A percentile compares a stretch with the other conserved stretches of the same genome.
These are phyloP conservation scores for Botrytis aclada DNA, from an alignment of 2,329 filamentous ascomycete species.

Conservation along the genomic window DNA sequence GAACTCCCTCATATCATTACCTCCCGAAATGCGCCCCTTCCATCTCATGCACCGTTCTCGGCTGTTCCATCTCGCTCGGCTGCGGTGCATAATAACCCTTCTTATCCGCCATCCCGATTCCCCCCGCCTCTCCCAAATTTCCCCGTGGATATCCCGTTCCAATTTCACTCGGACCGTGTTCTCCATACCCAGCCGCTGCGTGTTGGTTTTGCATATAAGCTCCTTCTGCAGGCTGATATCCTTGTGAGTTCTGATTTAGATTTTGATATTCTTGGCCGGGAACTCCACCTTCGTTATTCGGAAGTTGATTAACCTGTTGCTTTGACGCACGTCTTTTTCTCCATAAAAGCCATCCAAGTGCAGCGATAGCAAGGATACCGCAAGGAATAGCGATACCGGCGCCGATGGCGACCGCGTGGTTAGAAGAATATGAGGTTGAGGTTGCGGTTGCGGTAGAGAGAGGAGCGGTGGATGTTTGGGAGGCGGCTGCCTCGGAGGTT, in stretches of 20 bases:
- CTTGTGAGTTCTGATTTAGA: not conserved
- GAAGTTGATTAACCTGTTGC: not conserved
- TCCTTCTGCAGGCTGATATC: not conserved
- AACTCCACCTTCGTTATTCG: not conserved
- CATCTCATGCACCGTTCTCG: not conserved
- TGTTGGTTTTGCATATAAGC: not conserved
- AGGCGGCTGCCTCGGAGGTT: not conserved
- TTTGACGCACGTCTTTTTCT: not conserved
- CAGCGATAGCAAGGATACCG: not conserved
- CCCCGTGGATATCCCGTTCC: not conserved
- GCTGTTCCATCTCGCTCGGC: conserved; percentile 2
- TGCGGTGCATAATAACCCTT: not conserved
- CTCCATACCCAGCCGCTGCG: not conserved
- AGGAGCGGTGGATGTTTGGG: not conserved
- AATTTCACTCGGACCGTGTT: not conserved
- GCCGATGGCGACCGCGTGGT: not conserved
- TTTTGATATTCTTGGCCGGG: not conserved
- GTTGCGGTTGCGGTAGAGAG: not conserved
- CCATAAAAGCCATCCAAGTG: not conserved
- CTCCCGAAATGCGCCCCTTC: not conserved
- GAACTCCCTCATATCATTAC: not conserved
- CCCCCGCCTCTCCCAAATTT: not conserved
- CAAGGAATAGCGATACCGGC: not conserved
- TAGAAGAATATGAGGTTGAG: not conserved
- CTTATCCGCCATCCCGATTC: not conserved